Evolutionary conservation across 352 stramenopile species (phyloP), one percentile per base, ranked within the genome.

Genomic region (Phytophthora uliginosa): DNA sequence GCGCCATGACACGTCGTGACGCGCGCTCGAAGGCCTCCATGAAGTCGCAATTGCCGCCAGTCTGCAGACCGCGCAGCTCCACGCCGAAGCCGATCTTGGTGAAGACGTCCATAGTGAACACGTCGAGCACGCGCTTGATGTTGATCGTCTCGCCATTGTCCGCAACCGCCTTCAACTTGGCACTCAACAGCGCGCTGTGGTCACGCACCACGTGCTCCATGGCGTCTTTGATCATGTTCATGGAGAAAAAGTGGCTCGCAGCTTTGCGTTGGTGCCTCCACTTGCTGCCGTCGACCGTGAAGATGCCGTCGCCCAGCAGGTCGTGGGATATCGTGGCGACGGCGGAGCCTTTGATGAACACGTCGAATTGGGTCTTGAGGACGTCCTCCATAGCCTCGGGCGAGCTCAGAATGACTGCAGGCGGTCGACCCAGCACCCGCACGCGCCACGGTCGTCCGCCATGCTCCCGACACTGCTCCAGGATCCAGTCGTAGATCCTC

Each of bases 201-300:
- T 91, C 78, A 8, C 73, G 63, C 31, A 93, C 79, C 17, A 79
- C 75, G 24, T 71, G 56, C 38, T 86, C 71, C 82, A 93, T 88
- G 15, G 68, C 76, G 28, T 87, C 70, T 54, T 71, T 66, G 63
- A 93, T 84, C 77, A 79, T 88, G 34, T 79, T 76, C 60, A 78
- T 81, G 5, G 86, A 93, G 54, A 97, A 97, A 20, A 98, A 94
- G 59, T 97, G 91, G 55, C 90, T 98, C 57, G 91, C 92, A 22
- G 78, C 88, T 74, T 96, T 97, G 69, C 90, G 88, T 60, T 97
- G 91, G 59, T 84, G 65, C 26, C 77, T 77, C 91, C 91, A 97
- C 26, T 71, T 63, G 20, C 56, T 69, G 24, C 89, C 88, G 71
- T 97, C 88, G 12, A 84, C 57, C 7, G 65, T 77, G 56, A 97